phyloP scores from a whole-genome alignment of 208 protist genomes.

The Wallacemonas sp. region DNA sequence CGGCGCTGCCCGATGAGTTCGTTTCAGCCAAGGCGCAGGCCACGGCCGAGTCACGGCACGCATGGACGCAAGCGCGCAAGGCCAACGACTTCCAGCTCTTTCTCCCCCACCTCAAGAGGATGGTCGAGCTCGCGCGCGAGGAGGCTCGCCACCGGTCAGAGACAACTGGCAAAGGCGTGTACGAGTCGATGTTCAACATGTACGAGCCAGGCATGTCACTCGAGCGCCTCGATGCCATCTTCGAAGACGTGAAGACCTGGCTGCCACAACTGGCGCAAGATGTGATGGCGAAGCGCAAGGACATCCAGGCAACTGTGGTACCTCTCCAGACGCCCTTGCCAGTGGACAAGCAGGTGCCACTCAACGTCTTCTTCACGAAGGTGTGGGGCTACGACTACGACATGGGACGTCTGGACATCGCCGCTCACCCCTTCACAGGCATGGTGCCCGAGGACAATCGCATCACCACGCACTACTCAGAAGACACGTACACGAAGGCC shows the following conservation, averaged over 20 bases:
- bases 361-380: slow-evolving; percentile 19
- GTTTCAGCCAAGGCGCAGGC: slow-evolving; percentile 23
- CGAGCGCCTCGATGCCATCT: slow-evolving; percentile 32
- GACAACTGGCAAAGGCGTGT: slow-evolving; percentile 20
- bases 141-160: slow-evolving; percentile 23
- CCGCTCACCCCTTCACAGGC: slow-evolving; percentile 63
- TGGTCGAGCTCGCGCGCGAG: slow-evolving; percentile 34
- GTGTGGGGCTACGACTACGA: slow-evolving; percentile 63
- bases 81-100: slow-evolving; percentile 40
- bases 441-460: slow-evolving; percentile 44
- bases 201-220: slow-evolving; percentile 58
- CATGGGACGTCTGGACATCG: slow-evolving; percentile 49
- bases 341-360: slow-evolving; percentile 25
- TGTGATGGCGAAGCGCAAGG: slow-evolving; percentile 38
- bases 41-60: slow-evolving; percentile 22
- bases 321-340: slow-evolving; percentile 30
- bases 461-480: slow-evolving; percentile 59
- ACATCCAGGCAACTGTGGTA: slow-evolving; percentile 8
- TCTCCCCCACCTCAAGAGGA: slow-evolving; percentile 33
- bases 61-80: slow-evolving; percentile 31
- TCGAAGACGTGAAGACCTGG: slow-evolving; percentile 41
- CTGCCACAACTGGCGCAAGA: slow-evolving; percentile 34
- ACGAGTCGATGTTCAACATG: slow-evolving; percentile 48
- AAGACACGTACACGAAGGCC: slow-evolving; percentile 24
- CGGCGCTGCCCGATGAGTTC: slow-evolving; percentile 23